phyloP scores from a whole-genome alignment of 2,329 filamentous ascomycete genomes.

The Diaporthe velutina region DNA sequence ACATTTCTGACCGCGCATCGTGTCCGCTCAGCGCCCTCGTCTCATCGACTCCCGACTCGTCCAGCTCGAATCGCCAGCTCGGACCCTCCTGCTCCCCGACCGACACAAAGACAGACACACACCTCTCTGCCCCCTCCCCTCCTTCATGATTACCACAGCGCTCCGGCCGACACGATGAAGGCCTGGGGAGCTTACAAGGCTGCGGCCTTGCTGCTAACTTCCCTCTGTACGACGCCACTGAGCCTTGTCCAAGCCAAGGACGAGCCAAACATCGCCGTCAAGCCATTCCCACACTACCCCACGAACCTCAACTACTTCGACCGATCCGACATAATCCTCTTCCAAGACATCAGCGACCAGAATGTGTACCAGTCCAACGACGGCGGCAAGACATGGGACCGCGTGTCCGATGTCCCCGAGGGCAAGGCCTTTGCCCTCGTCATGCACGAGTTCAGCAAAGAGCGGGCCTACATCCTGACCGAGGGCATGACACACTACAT shows the following conservation, averaged over 20 bases:
- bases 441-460: slow-evolving; percentile 83
- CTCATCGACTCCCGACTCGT: not conserved
- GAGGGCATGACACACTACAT: slow-evolving; percentile 79
- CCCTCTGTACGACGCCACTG: slow-evolving; percentile 53
- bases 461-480: slow-evolving; percentile 85
- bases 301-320: slow-evolving; percentile 88
- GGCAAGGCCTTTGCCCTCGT: slow-evolving; percentile 73
- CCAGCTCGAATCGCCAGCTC: not conserved
- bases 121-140: not conserved
- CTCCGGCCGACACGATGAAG: slow-evolving; percentile 65
- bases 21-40: not conserved
- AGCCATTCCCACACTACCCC: slow-evolving; percentile 75
- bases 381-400: slow-evolving; percentile 83
- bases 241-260: slow-evolving; percentile 67
- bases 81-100: not conserved
- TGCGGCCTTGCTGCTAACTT: slow-evolving; percentile 65
- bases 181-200: slow-evolving; percentile 60
- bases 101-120: not conserved
- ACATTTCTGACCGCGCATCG: not conserved
- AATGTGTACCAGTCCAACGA: slow-evolving; percentile 84
- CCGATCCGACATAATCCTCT: slow-evolving; percentile 84
- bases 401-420: slow-evolving; percentile 73
- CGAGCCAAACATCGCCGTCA: slow-evolving; percentile 75
- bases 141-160: slow-evolving; percentile 58
- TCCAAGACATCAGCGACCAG: slow-evolving; percentile 74